A percentile compares a stretch with the other conserved stretches of the same genome.
Evolutionary conservation across 2,329 filamentous ascomycete genomes (phyloP).

Genomic region (Trichoderma gracile): DNA sequence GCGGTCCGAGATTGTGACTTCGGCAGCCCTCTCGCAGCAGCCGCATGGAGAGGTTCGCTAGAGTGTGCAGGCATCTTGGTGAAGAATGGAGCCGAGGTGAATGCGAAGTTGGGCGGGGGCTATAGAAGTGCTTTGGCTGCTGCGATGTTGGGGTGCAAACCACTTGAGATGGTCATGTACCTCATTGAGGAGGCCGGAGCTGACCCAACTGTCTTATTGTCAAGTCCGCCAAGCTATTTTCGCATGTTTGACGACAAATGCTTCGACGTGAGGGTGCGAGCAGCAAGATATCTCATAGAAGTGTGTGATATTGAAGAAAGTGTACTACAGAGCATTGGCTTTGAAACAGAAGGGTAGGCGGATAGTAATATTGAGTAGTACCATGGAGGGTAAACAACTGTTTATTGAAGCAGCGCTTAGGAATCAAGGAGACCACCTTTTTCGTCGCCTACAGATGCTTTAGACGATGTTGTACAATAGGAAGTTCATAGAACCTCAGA

Average conservation of each 20-base stretch:
- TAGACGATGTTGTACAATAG: background rate
- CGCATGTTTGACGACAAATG: too few species aligned
- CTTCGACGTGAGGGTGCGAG: too few species aligned
- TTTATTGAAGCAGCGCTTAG: background rate
- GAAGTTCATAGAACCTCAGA: background rate
- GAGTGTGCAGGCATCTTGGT: background rate
- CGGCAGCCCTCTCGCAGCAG: background rate
- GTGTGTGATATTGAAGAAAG: background rate
- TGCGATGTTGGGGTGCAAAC: background rate
- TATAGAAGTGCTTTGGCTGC: slow-evolving; percentile 10
- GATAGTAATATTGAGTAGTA: too few species aligned
- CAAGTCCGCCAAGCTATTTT: background rate
- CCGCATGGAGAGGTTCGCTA: accelerated
- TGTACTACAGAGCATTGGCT: background rate
- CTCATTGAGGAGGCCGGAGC: slow-evolving; percentile 14
- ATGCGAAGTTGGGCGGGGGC: background rate
- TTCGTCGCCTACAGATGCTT: background rate
- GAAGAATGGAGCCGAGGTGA: slow-evolving; percentile 6
- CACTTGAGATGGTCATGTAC: background rate
- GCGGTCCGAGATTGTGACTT: accelerated
- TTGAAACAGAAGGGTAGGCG: background rate
- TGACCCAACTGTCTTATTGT: background rate
- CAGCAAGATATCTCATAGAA: background rate
- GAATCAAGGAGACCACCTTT: background rate
- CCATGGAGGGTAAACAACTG: background rate